These are phyloP conservation scores for Sporobolomyces roseus DNA, from an alignment of 768 basidiomycete genomes.

Conservation along the genomic window DNA sequence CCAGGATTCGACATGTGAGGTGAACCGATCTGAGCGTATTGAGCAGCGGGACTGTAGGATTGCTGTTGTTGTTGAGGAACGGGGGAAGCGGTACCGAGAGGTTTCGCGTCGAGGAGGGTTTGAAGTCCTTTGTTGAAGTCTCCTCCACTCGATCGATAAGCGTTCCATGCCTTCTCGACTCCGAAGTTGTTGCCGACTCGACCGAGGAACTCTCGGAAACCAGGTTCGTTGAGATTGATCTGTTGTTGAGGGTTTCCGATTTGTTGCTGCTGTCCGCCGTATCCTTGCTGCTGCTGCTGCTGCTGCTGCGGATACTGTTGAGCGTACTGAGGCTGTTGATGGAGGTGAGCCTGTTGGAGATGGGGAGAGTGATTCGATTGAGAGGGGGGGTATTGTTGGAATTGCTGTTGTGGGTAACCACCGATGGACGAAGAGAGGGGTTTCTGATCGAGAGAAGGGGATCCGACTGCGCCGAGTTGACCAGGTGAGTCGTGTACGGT, in stretches of 20 bases:
- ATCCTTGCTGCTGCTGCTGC: not conserved
- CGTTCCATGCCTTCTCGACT: conserved; percentile 4
- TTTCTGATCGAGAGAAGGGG: not conserved
- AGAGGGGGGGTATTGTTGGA: not conserved
- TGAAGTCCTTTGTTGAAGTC: conserved; percentile 15
- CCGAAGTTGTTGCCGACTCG: conserved; percentile 25
- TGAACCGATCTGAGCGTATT: conserved; percentile 18
- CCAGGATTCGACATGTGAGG: conserved; percentile 23
- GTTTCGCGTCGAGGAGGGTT: conserved; percentile 32
- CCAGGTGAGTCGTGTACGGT: conserved; percentile 2
- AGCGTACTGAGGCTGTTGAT: not conserved
- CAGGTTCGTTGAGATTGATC: conserved; percentile 7
- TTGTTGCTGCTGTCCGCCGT: not conserved
- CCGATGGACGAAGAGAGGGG: not conserved
- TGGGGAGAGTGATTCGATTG: not conserved
- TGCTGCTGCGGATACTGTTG: conserved; percentile 5
- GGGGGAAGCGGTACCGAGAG: not conserved
- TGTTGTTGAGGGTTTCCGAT: not conserved
- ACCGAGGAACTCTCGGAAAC: conserved; percentile 23
- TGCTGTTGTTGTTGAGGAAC: not conserved
- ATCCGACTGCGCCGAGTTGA: not conserved
- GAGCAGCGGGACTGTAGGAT: not conserved
- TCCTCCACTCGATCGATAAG: conserved; percentile 3
- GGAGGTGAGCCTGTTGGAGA: not conserved
- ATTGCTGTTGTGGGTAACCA: not conserved